Conservation (phyloP, 306 rosid species). For the Lathyrus sativus region DNA sequence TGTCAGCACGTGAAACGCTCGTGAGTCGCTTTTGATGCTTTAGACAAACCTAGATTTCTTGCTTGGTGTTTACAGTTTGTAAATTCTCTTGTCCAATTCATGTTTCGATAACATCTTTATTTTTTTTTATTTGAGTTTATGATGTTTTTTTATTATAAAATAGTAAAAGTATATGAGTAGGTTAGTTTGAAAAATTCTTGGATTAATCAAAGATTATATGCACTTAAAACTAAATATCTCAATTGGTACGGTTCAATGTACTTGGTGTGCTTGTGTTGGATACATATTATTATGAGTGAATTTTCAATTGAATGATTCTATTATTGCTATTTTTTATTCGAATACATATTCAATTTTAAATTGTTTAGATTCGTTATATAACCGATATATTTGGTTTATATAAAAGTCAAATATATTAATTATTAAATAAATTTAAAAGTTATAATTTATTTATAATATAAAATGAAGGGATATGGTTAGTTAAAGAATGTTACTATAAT, state of each 20-base stretch:
- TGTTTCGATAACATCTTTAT: conserved; percentile 35
- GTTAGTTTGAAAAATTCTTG: conserved; percentile 44
- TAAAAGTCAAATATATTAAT: too few relatives aligned
- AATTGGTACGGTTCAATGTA: conserved; percentile 55
- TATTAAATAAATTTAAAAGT: too few relatives aligned
- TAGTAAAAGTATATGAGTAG: neutral
- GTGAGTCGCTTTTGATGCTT: conserved; percentile 51
- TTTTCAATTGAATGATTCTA: too few relatives aligned
- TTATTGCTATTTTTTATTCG: too few relatives aligned
- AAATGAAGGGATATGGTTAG: too few relatives aligned
- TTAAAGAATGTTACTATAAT: too few relatives aligned
- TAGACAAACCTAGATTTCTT: conserved; percentile 55
- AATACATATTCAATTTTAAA: too few relatives aligned
- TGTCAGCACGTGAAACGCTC: conserved; percentile 55
- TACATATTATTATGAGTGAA: neutral
- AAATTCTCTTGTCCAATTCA: conserved; percentile 45
- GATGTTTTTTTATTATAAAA: conserved; percentile 1
- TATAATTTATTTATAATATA: too few relatives aligned
- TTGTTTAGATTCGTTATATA: too few relatives aligned
- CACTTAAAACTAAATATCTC: conserved; percentile 37
- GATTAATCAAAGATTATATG: conserved; percentile 49
- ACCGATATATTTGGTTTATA: too few relatives aligned
- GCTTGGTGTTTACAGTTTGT: conserved; percentile 41
- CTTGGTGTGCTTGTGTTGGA: conserved; percentile 35
- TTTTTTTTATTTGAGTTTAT: conserved; percentile 1